These are phyloP conservation scores for Punica granatum DNA, from an alignment of 345 rosid species.

Conservation along the genomic window DNA sequence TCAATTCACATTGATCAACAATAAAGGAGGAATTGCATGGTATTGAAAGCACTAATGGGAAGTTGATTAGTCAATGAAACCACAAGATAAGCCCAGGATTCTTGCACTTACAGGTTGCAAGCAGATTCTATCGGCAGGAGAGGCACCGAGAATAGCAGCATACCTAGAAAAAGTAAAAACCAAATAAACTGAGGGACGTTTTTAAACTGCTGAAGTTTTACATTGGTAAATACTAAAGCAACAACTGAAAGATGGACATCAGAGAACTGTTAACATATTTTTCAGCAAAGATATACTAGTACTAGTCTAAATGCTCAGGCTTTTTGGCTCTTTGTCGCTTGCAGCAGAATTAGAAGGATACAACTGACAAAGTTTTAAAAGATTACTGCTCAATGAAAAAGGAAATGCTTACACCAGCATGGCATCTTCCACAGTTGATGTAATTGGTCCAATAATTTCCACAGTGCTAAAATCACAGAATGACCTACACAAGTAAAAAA, in stretches of 20 bases:
- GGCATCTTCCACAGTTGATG: conserved; percentile 74
- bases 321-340: background rate
- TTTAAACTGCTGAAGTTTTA: background rate
- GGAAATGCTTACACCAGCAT: conserved; percentile 55
- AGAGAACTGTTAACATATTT: no score
- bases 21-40: background rate
- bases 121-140: conserved; percentile 36
- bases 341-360: background rate
- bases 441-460: conserved; percentile 78
- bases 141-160: conserved; percentile 78
- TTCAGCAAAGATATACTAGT: background rate
- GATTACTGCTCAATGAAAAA: background rate
- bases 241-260: background rate
- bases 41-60: no score
- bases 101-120: conserved; percentile 46
- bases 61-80: background rate
- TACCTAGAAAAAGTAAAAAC: conserved; percentile 37
- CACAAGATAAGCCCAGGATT: background rate
- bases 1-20: no score
- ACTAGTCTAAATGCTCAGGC: background rate
- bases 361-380: no score
- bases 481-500: conserved; percentile 33
- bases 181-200: background rate
- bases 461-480: conserved; percentile 64
- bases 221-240: background rate